Conservation (phyloP, 352 stramenopile species). For the Blastocystis sp. region DNA sequence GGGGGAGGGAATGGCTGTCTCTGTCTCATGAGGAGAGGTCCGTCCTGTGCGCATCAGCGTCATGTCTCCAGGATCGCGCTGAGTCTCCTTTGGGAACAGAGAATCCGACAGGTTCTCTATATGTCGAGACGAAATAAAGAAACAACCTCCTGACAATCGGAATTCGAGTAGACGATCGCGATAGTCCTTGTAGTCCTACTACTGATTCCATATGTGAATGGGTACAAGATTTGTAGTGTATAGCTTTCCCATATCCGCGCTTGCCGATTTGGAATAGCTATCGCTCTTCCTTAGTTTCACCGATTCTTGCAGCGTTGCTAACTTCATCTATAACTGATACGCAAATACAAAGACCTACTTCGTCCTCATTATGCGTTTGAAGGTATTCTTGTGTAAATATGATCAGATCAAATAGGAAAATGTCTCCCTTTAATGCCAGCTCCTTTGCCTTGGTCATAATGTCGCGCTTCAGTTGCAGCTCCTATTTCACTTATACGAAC, state of each 20-base stretch:
- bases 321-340: background rate
- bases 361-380: constrained; percentile 27
- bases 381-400: constrained; percentile 19
- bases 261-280: background rate
- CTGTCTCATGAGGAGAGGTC: background rate
- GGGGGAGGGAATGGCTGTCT: background rate
- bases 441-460: background rate
- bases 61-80: background rate
- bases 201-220: background rate
- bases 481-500: background rate
- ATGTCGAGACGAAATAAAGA: background rate
- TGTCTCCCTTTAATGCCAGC: background rate
- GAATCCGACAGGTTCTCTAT: background rate
- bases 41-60: background rate
- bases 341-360: background rate
- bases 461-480: background rate
- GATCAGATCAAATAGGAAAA: constrained; percentile 37
- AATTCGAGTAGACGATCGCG: constrained; percentile 4
- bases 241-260: background rate
- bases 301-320: background rate
- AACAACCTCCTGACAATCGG: background rate
- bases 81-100: background rate
- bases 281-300: background rate
- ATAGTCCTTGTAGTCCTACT: constrained; percentile 19
- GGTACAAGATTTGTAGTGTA: background rate